Conservation (phyloP, 805 yeast genomes). For the Ogataea ganodermae region DNA sequence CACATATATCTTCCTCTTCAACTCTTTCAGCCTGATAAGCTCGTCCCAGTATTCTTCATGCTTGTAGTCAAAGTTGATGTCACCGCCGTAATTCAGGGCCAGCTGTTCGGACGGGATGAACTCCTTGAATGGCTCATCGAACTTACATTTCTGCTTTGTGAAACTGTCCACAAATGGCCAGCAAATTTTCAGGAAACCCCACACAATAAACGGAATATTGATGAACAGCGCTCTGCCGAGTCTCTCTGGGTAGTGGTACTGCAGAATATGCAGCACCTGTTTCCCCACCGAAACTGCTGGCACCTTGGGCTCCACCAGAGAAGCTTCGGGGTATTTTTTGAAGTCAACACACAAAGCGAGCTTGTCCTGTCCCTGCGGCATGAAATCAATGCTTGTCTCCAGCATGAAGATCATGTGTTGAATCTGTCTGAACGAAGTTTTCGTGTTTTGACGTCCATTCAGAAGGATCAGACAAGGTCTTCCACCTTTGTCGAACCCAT, state of each 20-base stretch:
- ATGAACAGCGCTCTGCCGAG: conserved; percentile 88
- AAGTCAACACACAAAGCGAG: conserved; percentile 90
- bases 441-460: conserved; percentile 98
- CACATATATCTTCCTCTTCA: conserved; percentile 59
- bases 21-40: conserved; percentile 58
- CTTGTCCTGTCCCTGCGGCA: conserved; percentile 96
- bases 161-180: conserved; percentile 96
- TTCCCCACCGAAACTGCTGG: conserved; percentile 87
- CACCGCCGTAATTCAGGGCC: conserved; percentile 83
- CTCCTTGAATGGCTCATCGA: conserved; percentile 82
- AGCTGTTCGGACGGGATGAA: conserved; percentile 82
- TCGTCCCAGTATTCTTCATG: conserved; percentile 84
- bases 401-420: conserved; percentile 92
- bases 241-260: conserved; percentile 96
- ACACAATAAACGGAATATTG: conserved; percentile 92
- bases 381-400: conserved; percentile 87
- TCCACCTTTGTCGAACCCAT: conserved; percentile 87
- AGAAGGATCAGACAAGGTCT: conserved; percentile 89
- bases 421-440: conserved; percentile 83
- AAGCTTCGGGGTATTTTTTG: conserved; percentile 66
- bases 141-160: conserved; percentile 90
- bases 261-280: conserved; percentile 87
- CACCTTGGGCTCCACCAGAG: conserved; percentile 41
- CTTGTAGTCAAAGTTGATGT: conserved; percentile 77
- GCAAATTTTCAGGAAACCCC: conserved; percentile 89